Percentiles rank a stretch among this genome's conserved stretches.
These are phyloP conservation scores for Coemansia sp. DNA, from an alignment of 192 early-diverging fungal genomes.

Conservation along the genomic window DNA sequence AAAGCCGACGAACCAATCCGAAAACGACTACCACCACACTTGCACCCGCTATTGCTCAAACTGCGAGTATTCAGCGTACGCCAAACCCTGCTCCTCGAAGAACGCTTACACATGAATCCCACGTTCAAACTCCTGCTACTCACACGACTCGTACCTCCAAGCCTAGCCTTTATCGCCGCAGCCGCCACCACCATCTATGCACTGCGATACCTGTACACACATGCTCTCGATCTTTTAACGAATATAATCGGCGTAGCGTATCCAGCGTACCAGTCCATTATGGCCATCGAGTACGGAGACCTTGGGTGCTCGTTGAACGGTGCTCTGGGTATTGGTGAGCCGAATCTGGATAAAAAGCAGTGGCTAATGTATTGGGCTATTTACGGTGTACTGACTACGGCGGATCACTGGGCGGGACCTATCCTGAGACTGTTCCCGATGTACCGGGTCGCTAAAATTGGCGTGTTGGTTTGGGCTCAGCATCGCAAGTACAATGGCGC, in stretches of 20 bases:
- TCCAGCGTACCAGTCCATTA: slow-evolving; percentile 54
- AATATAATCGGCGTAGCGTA: slow-evolving; percentile 52
- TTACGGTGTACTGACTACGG: slow-evolving; percentile 48
- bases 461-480: slow-evolving; percentile 51
- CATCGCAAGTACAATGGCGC: slow-evolving; percentile 53
- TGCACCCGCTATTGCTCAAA: slow-evolving; percentile 34
- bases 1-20: slow-evolving; percentile 4
- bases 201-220: slow-evolving; percentile 40
- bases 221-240: slow-evolving; percentile 50
- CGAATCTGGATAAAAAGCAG: slow-evolving; percentile 51
- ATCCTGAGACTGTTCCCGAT: slow-evolving; percentile 51
- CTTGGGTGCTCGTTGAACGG: slow-evolving; percentile 9
- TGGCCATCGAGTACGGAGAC: slow-evolving; percentile 51
- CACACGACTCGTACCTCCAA: slow-evolving; percentile 39
- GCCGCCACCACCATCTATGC: slow-evolving; percentile 42
- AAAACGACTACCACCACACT: slow-evolving; percentile 36
- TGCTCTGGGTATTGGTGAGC: slow-evolving; percentile 30
- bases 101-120: slow-evolving; percentile 47
- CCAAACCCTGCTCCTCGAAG: slow-evolving; percentile 34
- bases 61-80: slow-evolving; percentile 36
- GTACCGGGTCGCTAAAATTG: slow-evolving; percentile 50
- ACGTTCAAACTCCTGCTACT: slow-evolving; percentile 39
- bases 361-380: slow-evolving; percentile 57
- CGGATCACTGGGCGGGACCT: slow-evolving; percentile 53
- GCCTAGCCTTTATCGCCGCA: slow-evolving; percentile 40